These are phyloP conservation scores for Phaeolepiota aurea DNA, from an alignment of 768 basidiomycete genomes.

Conservation along the genomic window DNA sequence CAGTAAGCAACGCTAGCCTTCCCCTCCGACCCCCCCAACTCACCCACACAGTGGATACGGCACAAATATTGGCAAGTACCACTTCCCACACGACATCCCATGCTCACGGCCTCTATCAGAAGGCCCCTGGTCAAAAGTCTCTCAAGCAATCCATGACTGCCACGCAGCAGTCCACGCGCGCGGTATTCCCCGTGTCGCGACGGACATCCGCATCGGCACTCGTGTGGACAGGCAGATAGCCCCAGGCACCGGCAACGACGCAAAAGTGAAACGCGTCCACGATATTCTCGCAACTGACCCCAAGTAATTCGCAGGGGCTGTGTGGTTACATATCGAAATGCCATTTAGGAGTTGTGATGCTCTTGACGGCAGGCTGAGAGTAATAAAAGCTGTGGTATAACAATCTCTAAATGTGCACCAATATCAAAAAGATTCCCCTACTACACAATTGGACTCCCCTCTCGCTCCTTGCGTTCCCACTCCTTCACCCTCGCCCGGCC, in stretches of 20 bases:
- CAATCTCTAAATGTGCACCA: too few relatives aligned
- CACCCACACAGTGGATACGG: constrained; percentile 71
- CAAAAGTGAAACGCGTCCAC: constrained; percentile 75
- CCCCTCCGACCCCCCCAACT: neutral
- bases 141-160: constrained; percentile 83
- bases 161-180: constrained; percentile 79
- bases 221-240: constrained; percentile 59
- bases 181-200: constrained; percentile 72
- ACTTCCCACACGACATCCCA: neutral
- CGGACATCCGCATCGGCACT: constrained; percentile 94
- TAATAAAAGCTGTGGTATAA: too few relatives aligned
- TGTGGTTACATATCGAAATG: too few relatives aligned
- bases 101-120: constrained; percentile 29
- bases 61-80: constrained; percentile 66
- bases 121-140: constrained; percentile 82
- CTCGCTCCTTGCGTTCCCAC: constrained; percentile 35
- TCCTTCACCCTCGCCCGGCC: constrained; percentile 34
- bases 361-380: too few relatives aligned
- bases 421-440: neutral
- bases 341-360: too few relatives aligned
- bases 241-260: constrained; percentile 65
- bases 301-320: too few relatives aligned
- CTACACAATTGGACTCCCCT: constrained; percentile 35
- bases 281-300: constrained; percentile 54
- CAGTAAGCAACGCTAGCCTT: constrained; percentile 52